Evolutionary conservation across 495 filamentous ascomycete genomes (phyloP), one percentile per base, ranked within the genome.

Genomic region (Penicillium desertorum): DNA sequence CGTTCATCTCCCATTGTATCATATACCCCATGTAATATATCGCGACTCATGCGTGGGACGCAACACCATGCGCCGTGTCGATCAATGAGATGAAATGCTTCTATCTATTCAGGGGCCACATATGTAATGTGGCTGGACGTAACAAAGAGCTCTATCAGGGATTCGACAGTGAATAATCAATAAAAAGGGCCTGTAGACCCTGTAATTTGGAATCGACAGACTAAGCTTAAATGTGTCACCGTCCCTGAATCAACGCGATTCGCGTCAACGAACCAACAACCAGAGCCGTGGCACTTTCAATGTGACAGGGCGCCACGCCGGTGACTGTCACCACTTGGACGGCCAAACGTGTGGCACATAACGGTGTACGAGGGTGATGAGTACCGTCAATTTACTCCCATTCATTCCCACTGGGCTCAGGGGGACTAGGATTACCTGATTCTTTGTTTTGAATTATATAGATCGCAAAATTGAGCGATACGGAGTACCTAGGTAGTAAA

Each of bases 251-350:
- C 37, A 20, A 10, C 17, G 41, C 42, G 53, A 42, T 51, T 51
- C 30, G 12, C n/a, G 5, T 36, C 37, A 51, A 39, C 51, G 48
- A 46, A 51, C 27, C 50, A 55, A 46, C 29, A 14, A 44, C 39
- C 29, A 25, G 49, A 54, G 41, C 51, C 4, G 43, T 20, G 19
- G 23, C 20, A 37, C 29, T 16, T 57, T 34, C 12, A 45, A 22
- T 43, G 45, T 45, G 54, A 54, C 43, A n/a, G 32, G 44, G 50
- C 54, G 37, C 42, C 23, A 45, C 37, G 50, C 36, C 27, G 39
- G 56, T 62, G 45, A 51, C 23, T 49, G 30, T 12, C 23, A 37
- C 9, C 7, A 30, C 22, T 41, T 8, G 17, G 4, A 51, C 8
- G 8, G 16, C 45, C 50, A 59, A 59, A 45, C 60, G 55, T 29